Percentiles rank a stretch among this genome's conserved stretches.
Evolutionary conservation across 2,329 filamentous ascomycete genomes (phyloP).

Genomic region (Daldinia eschscholtzii): DNA sequence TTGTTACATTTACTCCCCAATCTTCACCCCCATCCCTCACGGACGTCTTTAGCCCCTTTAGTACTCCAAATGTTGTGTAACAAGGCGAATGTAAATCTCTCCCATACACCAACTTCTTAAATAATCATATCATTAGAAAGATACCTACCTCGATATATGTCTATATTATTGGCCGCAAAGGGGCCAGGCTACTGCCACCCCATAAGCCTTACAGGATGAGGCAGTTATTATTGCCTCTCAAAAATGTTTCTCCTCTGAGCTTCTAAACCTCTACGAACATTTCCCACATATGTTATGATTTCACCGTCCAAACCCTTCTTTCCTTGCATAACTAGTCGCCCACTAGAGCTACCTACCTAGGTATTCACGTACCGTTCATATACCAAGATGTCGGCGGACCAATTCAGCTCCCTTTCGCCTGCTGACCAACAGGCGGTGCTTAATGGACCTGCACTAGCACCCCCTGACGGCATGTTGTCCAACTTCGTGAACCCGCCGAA

Average conservation of each 20-base stretch:
- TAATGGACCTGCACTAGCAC: constrained; percentile 33
- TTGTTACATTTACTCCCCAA: not conserved
- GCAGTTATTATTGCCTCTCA: not conserved
- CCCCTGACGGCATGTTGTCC: constrained; percentile 24
- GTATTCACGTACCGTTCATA: not conserved
- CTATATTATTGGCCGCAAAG: not conserved
- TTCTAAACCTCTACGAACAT: too few species aligned
- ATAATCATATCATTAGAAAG: not conserved
- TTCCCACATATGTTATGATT: not conserved
- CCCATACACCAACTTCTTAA: not conserved
- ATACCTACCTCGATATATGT: too few species aligned
- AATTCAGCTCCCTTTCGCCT: constrained; percentile 1
- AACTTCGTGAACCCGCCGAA: constrained; percentile 36
- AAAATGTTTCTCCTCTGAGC: constrained; percentile 2
- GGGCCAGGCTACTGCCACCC: not conserved
- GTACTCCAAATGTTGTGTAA: constrained; percentile 3
- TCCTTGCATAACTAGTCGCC: not conserved
- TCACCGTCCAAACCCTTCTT: not conserved
- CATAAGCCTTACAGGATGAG: not conserved
- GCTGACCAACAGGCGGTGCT: constrained; percentile 12
- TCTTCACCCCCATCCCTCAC: not conserved
- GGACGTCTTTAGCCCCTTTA: too few species aligned
- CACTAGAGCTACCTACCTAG: not conserved
- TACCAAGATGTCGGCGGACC: constrained; percentile 2
- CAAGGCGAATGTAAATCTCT: not conserved